Percentiles rank a stretch among this genome's conserved stretches.
These are phyloP conservation scores for Avena eriantha DNA, from an alignment of 176 grass and related monocot genomes.

Conservation along the genomic window DNA sequence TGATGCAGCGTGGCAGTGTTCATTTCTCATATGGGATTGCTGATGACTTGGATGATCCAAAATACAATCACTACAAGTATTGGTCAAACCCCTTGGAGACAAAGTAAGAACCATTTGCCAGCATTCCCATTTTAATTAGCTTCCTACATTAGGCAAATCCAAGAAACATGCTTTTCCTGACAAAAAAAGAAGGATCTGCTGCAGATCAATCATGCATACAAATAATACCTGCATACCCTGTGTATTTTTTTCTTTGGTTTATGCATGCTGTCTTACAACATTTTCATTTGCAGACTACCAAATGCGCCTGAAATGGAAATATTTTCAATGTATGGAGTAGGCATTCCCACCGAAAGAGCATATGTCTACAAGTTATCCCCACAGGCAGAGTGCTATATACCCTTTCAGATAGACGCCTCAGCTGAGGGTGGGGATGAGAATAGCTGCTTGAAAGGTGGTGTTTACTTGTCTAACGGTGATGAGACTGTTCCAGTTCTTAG, in stretches of 20 bases:
- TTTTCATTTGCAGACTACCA: slow-evolving; percentile 71
- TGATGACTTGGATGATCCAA: slow-evolving; percentile 88
- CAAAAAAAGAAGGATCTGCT: neutral
- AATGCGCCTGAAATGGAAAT: slow-evolving; percentile 96
- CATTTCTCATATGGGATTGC: slow-evolving; percentile 97
- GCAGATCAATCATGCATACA: neutral
- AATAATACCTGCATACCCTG: slow-evolving; percentile 3
- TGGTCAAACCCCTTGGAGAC: slow-evolving; percentile 99
- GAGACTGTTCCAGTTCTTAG: slow-evolving; percentile 97
- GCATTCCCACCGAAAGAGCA: slow-evolving; percentile 96
- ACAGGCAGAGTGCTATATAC: slow-evolving; percentile 85
- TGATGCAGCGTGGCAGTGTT: slow-evolving; percentile 94
- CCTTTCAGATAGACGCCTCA: slow-evolving; percentile 86
- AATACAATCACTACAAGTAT: slow-evolving; percentile 91
- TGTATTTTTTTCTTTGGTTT: neutral
- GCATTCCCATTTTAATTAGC: slow-evolving; percentile 9
- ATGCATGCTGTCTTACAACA: slow-evolving; percentile 24
- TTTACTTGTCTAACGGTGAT: slow-evolving; percentile 82
- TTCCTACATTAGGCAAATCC: neutral
- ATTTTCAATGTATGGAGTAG: slow-evolving; percentile 98
- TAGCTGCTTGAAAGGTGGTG: slow-evolving; percentile 81
- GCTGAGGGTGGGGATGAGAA: slow-evolving; percentile 75
- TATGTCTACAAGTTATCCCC: slow-evolving; percentile 87
- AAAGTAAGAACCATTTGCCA: slow-evolving; percentile 63
- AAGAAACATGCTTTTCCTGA: neutral